Conservation (phyloP, 768 basidiomycete genomes). For the Kwoniella dejecticola region DNA sequence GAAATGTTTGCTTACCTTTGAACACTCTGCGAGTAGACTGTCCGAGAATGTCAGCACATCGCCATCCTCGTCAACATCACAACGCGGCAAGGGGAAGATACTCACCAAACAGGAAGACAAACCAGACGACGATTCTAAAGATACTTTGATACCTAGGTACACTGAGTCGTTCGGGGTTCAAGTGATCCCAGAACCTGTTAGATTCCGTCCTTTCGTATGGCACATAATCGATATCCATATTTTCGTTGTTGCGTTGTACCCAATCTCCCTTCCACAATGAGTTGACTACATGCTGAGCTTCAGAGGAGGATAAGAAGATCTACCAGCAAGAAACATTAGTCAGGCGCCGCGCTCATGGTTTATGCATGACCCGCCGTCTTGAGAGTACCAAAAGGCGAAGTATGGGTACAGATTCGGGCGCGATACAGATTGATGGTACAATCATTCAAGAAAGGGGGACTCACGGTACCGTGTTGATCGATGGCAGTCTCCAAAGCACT, state of each 20-base stretch:
- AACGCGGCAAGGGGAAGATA: not conserved
- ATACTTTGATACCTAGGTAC: constrained; percentile 90
- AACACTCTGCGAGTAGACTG: constrained; percentile 52
- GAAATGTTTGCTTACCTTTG: constrained; percentile 29
- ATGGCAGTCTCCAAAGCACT: constrained; percentile 82
- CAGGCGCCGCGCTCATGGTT: too few species aligned
- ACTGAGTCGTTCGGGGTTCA: constrained; percentile 74
- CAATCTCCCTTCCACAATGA: constrained; percentile 80
- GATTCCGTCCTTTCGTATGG: constrained; percentile 65
- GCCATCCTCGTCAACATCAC: too few species aligned
- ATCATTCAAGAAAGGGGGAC: constrained; percentile 3
- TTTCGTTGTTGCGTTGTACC: constrained; percentile 72
- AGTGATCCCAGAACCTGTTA: constrained; percentile 67
- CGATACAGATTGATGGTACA: too few species aligned
- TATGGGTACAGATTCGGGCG: too few species aligned
- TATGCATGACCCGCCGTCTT: too few species aligned
- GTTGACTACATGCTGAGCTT: constrained; percentile 82
- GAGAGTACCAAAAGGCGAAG: too few species aligned
- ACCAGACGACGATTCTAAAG: constrained; percentile 64
- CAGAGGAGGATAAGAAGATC: constrained; percentile 80
- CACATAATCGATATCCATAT: constrained; percentile 78
- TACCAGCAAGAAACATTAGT: too few species aligned
- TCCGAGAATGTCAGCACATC: too few species aligned
- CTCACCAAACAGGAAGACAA: constrained; percentile 41
- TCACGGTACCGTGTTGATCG: constrained; percentile 76